These are phyloP conservation scores for Herpetomonas samuelpessoai DNA, from an alignment of 208 protist species.

Conservation along the genomic window DNA sequence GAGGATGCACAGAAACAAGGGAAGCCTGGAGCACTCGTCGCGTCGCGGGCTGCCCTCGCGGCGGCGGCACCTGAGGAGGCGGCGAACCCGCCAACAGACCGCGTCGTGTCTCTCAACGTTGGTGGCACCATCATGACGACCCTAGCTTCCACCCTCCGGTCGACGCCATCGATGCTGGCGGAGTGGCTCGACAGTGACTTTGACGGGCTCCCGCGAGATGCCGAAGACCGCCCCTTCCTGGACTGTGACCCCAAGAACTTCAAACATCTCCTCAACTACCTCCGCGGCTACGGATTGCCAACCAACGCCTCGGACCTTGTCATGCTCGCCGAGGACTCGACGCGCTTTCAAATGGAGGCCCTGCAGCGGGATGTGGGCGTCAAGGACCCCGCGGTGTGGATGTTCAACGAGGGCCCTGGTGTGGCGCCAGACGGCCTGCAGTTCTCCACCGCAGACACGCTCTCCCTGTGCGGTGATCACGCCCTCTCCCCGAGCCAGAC, in stretches of 20 bases:
- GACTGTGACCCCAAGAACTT: constrained; percentile 83
- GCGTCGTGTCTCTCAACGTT: constrained; percentile 66
- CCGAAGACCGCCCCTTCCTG: constrained; percentile 71
- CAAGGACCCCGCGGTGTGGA: constrained; percentile 46
- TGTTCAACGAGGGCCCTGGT: constrained; percentile 72
- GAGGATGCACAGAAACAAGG: too few relatives aligned
- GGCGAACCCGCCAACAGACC: constrained; percentile 1
- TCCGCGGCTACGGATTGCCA: constrained; percentile 81
- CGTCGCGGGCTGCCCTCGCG: too few relatives aligned
- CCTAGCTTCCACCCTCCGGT: constrained; percentile 63
- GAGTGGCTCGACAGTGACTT: constrained; percentile 70
- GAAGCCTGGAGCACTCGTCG: too few relatives aligned
- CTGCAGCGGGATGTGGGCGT: constrained; percentile 56
- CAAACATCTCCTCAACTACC: constrained; percentile 75
- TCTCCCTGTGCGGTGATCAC: constrained; percentile 68
- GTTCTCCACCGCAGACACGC: constrained; percentile 75
- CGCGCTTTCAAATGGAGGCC: constrained; percentile 49
- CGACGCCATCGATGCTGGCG: constrained; percentile 52
- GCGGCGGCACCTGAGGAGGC: constrained; percentile 5
- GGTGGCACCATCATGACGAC: constrained; percentile 69
- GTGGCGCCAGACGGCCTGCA: constrained; percentile 46
- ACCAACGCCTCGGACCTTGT: constrained; percentile 55
- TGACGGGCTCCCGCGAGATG: constrained; percentile 62
- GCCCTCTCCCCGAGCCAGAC: constrained; percentile 42
- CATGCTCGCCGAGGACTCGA: constrained; percentile 75